Conservation (phyloP, 1,284 basidiomycete species). For the Volvariella volvacea region DNA sequence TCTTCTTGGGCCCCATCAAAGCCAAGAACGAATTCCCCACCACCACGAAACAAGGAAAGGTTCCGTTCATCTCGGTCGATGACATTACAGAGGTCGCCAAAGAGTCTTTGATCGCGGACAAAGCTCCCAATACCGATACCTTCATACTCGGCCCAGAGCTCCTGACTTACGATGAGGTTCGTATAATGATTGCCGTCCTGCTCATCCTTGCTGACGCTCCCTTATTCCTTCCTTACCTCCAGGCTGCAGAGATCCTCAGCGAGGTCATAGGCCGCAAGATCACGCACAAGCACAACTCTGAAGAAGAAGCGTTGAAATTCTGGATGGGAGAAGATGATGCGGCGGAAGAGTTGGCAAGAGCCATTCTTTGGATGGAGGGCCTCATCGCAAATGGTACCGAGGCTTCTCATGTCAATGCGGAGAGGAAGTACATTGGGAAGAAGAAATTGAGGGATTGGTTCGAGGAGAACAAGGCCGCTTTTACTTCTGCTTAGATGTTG, state of each 20-base stretch:
- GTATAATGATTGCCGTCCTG: neutral
- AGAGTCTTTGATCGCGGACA: slow-evolving; percentile 11
- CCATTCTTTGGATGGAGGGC: neutral
- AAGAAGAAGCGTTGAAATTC: slow-evolving; percentile 5
- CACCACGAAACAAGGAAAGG: slow-evolving; percentile 7
- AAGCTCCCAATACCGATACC: slow-evolving; percentile 9
- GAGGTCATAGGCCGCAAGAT: slow-evolving; percentile 14
- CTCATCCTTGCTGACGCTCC: neutral
- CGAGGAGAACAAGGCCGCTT: neutral
- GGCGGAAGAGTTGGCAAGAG: neutral
- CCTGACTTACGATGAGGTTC: slow-evolving; percentile 15
- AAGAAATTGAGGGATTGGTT: neutral
- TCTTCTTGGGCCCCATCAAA: neutral
- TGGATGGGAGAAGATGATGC: slow-evolving; percentile 3
- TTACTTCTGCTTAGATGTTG: neutral
- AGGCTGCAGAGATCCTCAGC: slow-evolving; percentile 14
- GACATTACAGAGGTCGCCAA: slow-evolving; percentile 15
- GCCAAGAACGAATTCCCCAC: neutral
- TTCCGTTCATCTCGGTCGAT: slow-evolving; percentile 13
- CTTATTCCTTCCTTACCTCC: neutral
- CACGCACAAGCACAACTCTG: slow-evolving; percentile 9
- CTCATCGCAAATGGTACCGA: neutral
- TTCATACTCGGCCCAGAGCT: slow-evolving; percentile 15
- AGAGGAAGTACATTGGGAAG: neutral
- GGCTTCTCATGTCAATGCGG: neutral